A percentile compares a stretch with the other conserved stretches of the same genome.
These are phyloP conservation scores for Phytophthora crassamura DNA, from an alignment of 352 stramenopile genomes.

Conservation along the genomic window DNA sequence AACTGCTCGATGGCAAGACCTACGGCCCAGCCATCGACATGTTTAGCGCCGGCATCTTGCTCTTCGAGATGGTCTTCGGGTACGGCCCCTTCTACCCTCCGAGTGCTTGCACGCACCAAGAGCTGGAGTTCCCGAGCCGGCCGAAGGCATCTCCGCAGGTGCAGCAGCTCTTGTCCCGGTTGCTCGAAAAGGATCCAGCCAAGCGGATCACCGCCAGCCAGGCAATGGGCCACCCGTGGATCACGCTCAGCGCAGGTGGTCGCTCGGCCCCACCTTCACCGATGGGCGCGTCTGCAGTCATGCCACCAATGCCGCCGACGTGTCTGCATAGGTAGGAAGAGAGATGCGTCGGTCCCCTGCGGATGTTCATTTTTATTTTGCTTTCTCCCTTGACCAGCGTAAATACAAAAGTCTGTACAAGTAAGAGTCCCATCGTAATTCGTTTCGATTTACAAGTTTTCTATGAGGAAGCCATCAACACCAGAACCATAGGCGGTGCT, in stretches of 20 bases:
- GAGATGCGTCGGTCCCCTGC: background rate
- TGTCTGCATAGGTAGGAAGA: slow-evolving; percentile 24
- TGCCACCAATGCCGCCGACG: slow-evolving; percentile 14
- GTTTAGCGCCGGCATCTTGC: slow-evolving; percentile 73
- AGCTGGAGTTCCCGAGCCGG: slow-evolving; percentile 62
- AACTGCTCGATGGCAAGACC: slow-evolving; percentile 60
- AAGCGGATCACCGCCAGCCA: slow-evolving; percentile 80
- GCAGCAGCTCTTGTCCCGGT: slow-evolving; percentile 71
- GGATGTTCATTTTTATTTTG: slow-evolving; percentile 18
- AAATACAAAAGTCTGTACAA: slow-evolving; percentile 22
- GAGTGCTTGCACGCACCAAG: slow-evolving; percentile 64
- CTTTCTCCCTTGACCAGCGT: slow-evolving; percentile 7
- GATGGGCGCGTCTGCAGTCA: background rate
- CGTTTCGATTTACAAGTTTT: slow-evolving; percentile 29
- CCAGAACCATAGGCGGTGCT: slow-evolving; percentile 48
- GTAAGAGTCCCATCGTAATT: slow-evolving; percentile 3
- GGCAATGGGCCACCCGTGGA: slow-evolving; percentile 87
- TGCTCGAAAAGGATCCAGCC: slow-evolving; percentile 78
- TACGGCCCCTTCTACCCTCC: slow-evolving; percentile 79
- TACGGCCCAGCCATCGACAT: slow-evolving; percentile 77
- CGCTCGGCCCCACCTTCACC: slow-evolving; percentile 50
- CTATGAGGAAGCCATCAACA: slow-evolving; percentile 59
- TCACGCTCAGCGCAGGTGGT: slow-evolving; percentile 46
- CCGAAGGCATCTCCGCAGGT: slow-evolving; percentile 44
- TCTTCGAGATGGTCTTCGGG: slow-evolving; percentile 82